phyloP scores from a whole-genome alignment of 257 asterid genomes.

The Plantago elongata region DNA sequence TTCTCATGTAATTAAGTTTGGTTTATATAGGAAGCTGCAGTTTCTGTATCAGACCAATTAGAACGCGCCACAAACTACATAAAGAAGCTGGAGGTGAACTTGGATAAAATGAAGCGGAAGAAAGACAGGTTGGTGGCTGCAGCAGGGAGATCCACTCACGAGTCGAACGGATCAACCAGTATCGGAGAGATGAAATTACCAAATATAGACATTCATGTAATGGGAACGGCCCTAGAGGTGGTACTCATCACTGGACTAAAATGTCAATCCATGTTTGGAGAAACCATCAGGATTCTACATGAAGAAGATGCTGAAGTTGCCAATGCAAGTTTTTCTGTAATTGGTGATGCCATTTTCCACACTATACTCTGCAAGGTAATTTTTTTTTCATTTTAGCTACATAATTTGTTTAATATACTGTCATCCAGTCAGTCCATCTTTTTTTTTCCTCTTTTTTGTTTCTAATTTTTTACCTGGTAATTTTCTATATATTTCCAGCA shows the following conservation, averaged over 20 bases:
- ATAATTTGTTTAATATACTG: too few species aligned
- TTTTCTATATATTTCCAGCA: not conserved
- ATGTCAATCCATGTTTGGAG: constrained; percentile 45
- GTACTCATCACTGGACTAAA: constrained; percentile 39
- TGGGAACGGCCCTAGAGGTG: constrained; percentile 44
- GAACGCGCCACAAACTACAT: constrained; percentile 60
- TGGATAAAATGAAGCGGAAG: constrained; percentile 60
- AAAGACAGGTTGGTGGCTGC: constrained; percentile 21
- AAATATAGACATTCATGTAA: constrained; percentile 41
- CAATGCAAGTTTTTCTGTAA: constrained; percentile 35
- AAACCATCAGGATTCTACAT: constrained; percentile 41
- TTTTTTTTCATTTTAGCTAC: too few species aligned
- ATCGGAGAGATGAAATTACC: constrained; percentile 27
- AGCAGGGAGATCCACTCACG: constrained; percentile 9
- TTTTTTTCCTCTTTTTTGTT: too few species aligned
- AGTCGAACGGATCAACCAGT: not conserved
- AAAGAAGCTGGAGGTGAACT: constrained; percentile 34
- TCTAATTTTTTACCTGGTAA: too few species aligned
- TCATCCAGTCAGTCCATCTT: not conserved
- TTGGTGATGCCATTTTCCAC: constrained; percentile 41
- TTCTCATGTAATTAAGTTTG: not conserved
- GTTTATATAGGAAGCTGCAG: constrained; percentile 33
- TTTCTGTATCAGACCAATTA: constrained; percentile 53
- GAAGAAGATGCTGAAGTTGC: constrained; percentile 61
- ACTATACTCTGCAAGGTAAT: constrained; percentile 60